Evolutionary conservation across 257 asterid genomes (phyloP), one percentile per base, ranked within the genome.

Genomic region (Ajuga chamaepitys): DNA sequence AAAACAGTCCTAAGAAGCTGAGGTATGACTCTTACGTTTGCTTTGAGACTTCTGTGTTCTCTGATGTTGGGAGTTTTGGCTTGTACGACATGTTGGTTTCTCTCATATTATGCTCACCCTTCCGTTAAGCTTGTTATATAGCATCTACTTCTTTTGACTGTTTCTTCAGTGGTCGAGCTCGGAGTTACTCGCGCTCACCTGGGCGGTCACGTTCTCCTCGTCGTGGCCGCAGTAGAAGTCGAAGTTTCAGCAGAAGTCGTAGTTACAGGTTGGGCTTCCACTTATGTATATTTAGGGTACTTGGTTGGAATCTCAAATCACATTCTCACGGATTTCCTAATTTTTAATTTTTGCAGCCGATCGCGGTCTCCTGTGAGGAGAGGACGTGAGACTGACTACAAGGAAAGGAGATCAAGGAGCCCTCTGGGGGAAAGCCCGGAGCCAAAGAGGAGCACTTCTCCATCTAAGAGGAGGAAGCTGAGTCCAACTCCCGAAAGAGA

Each of bases 151-250:
- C 17, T 28, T 42, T 10, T 55, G 60, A 7, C 25, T 71, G 37
- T 37, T 80, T 32, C 30, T 20, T n/a, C 64, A 63, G 82, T 70
- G 83, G 87, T 22, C 85, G 84, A 5, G 88, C 78, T 7, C 80
- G 83, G 12, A 89, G 97, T 64, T 78, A 82, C 62, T 88, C 95
- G 0, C 82, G 92, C 25, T 88, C 96, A 32, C 96, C 96, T 42
- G 97, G 78, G 73, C 76, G 97, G 75, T 83, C 95, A 16, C 95
- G 85, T 12, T 85, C 98, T 63, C 95, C 98, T 68, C 95, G 82
- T 10, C 81, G 83, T 71, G 86, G 88, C 25, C 73, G 88, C 63
- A 81, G 82, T 16, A 78, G 80, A 56, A 82, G 91, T 38, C 83
- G 90, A 14, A 88, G 96, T 58, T 80, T 83, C 75, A 88, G 97